Percentiles rank a stretch among this genome's conserved stretches.
Evolutionary conservation across 305 asterid species (phyloP).

Genomic region (Plantago rigida): DNA sequence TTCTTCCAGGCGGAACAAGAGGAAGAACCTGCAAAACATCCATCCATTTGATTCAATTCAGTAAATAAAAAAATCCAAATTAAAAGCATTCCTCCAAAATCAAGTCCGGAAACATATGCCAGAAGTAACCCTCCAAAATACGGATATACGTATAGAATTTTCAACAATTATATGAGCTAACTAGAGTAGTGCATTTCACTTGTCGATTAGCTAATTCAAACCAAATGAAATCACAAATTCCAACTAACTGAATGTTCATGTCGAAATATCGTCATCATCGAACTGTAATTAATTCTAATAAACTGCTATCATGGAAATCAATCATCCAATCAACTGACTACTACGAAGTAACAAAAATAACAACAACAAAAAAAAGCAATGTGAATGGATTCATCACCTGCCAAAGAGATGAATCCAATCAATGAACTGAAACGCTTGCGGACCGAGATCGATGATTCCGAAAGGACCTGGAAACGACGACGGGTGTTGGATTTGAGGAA

Average conservation of each 20-base stretch:
- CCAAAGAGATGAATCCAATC: conserved; percentile 96
- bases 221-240: background rate
- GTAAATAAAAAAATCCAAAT: background rate
- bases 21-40: conserved; percentile 76
- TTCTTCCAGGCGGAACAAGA: conserved; percentile 93
- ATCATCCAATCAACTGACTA: no score
- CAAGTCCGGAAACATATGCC: background rate
- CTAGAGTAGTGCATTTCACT: background rate
- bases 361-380: background rate
- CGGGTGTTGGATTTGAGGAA: conserved; percentile 53
- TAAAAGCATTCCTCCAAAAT: background rate
- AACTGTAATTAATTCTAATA: no score
- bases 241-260: no score
- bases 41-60: conserved; percentile 3
- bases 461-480: conserved; percentile 89
- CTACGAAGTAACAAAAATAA: no score
- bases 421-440: conserved; percentile 62
- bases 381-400: conserved; percentile 44
- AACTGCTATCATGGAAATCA: no score
- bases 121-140: background rate
- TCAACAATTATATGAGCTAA: background rate
- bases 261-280: no score
- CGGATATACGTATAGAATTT: background rate
- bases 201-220: background rate
- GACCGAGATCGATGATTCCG: conserved; percentile 90